Percentiles rank a stretch among this genome's conserved stretches.
These are phyloP conservation scores for Bacidia rubella DNA, from an alignment of 495 filamentous ascomycete species.

Conservation along the genomic window DNA sequence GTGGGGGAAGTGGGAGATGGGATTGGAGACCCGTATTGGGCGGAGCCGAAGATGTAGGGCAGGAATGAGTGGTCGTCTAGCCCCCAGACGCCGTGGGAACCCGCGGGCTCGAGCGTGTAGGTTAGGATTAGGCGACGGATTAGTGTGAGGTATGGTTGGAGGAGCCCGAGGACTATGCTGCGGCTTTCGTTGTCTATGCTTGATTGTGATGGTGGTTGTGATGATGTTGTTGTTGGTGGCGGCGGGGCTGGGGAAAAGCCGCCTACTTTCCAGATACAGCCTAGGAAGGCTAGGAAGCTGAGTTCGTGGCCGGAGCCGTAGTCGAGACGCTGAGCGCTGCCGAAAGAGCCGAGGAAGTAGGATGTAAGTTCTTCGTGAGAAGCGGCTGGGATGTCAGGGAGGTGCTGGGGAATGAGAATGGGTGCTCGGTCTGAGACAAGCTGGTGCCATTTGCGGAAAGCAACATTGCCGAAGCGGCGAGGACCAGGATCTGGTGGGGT, in stretches of 20 bases:
- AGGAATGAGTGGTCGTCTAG: conserved; percentile 97
- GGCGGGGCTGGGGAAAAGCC: conserved; percentile 36
- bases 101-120: conserved; percentile 92
- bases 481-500: conserved; percentile 75
- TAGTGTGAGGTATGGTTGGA: conserved; percentile 64
- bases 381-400: conserved; percentile 38
- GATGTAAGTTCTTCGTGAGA: conserved; percentile 53
- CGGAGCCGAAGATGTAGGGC: conserved; percentile 86
- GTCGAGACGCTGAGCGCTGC: conserved; percentile 77
- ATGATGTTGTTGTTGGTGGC: not conserved
- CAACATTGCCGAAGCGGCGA: conserved; percentile 79
- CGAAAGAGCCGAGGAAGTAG: conserved; percentile 81
- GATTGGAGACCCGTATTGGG: conserved; percentile 70
- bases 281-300: conserved; percentile 85
- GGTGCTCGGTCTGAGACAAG: conserved; percentile 45
- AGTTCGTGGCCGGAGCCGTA: conserved; percentile 95
- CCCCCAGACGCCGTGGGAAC: conserved; percentile 93
- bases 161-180: conserved; percentile 62
- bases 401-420: conserved; percentile 44
- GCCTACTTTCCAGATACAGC: conserved; percentile 77
- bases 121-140: conserved; percentile 72
- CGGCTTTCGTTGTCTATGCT: conserved; percentile 48
- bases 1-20: conserved; percentile 29
- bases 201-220: conserved; percentile 13
- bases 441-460: conserved; percentile 71